These are phyloP conservation scores for Clavispora fructus DNA, from an alignment of 805 yeast genomes.

Conservation along the genomic window DNA sequence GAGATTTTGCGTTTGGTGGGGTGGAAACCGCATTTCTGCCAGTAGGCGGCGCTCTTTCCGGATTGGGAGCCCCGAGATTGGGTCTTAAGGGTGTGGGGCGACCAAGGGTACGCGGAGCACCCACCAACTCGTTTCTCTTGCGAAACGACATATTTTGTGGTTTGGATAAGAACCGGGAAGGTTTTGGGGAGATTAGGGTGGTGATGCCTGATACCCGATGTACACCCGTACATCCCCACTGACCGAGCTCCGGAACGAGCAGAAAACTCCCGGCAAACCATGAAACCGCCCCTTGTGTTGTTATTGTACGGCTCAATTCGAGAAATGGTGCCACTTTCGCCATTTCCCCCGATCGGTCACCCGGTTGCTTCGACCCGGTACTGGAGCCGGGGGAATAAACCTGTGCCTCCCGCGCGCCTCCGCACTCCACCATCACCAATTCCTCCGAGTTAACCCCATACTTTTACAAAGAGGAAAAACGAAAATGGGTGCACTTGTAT, in stretches of 20 bases:
- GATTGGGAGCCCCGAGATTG: neutral
- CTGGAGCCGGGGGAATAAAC: neutral
- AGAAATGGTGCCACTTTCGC: too few species aligned
- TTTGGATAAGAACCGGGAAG: neutral
- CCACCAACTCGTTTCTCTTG: slow-evolving; percentile 49
- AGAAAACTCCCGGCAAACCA: neutral
- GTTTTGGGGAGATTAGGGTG: slow-evolving; percentile 2
- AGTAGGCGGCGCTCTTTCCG: neutral
- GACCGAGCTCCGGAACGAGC: neutral
- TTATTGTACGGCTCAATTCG: too few species aligned
- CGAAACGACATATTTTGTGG: slow-evolving; percentile 49
- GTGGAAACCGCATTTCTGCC: neutral
- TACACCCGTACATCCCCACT: neutral
- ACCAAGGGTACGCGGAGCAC: slow-evolving; percentile 2
- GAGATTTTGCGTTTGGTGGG: neutral
- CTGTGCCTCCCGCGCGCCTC: neutral
- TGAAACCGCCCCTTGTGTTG: too few species aligned
- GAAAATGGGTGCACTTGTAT: slow-evolving; percentile 15
- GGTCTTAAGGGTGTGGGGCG: neutral
- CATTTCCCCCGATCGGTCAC: too few species aligned
- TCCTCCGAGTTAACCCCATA: neutral
- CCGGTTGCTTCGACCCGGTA: too few species aligned
- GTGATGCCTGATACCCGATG: neutral
- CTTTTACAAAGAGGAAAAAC: neutral
- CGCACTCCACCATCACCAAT: neutral